Conservation (phyloP, 495 filamentous ascomycete species). For the Penicillium tannophilum region DNA sequence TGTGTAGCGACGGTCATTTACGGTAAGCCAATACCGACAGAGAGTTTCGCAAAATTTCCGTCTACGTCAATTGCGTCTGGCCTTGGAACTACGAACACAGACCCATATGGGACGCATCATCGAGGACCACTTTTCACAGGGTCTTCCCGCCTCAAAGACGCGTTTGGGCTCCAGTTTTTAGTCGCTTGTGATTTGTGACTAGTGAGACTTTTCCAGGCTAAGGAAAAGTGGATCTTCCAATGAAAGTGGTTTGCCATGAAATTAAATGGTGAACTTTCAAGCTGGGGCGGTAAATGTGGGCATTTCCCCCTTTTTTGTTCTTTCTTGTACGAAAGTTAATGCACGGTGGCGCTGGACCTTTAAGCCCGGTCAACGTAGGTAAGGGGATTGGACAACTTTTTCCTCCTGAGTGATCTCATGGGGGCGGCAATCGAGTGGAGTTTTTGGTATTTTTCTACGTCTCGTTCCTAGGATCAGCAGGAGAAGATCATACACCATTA, state of each 20-base stretch:
- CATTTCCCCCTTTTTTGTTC: background rate
- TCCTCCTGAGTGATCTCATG: background rate
- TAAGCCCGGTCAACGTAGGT: no score
- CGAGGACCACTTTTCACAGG: slow-evolving; percentile 9
- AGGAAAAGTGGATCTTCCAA: background rate
- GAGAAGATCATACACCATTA: background rate
- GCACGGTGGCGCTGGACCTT: no score
- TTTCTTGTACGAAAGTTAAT: background rate
- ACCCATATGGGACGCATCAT: slow-evolving; percentile 11
- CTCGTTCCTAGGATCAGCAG: background rate
- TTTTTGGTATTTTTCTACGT: background rate
- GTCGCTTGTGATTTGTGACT: slow-evolving; percentile 4
- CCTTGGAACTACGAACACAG: no score
- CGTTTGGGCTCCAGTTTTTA: slow-evolving; percentile 10
- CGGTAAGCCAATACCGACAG: background rate
- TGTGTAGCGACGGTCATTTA: background rate
- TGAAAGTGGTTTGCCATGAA: background rate
- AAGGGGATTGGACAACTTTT: background rate
- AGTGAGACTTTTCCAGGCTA: background rate
- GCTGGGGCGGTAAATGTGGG: background rate
- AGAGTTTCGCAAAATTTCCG: background rate
- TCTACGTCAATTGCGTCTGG: background rate
- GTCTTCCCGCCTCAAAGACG: slow-evolving; percentile 8
- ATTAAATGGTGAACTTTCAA: background rate
- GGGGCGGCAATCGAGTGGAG: background rate